Conservation (phyloP, 495 filamentous ascomycete genomes). For the Hypoxylon lienhwacheense region DNA sequence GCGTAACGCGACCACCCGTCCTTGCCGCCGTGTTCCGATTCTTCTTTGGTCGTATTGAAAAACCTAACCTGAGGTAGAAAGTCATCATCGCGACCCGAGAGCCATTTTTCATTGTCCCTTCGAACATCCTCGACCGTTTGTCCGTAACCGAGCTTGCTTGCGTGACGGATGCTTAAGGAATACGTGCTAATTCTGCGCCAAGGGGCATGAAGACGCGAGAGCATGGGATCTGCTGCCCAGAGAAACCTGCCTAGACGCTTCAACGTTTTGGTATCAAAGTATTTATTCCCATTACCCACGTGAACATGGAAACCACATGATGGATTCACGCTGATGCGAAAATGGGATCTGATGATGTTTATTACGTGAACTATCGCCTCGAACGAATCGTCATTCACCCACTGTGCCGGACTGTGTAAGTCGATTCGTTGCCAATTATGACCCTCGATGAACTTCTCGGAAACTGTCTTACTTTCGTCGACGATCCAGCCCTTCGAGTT, state of each 20-base stretch:
- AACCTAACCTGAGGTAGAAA: conserved; percentile 1
- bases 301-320: conserved; percentile 45
- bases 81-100: background rate
- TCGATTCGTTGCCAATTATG: conserved; percentile 27
- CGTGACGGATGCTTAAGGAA: conserved; percentile 13
- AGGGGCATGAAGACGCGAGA: conserved; percentile 43
- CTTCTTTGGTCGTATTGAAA: conserved; percentile 13
- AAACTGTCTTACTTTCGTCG: background rate
- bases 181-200: conserved; percentile 16
- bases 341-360: conserved; percentile 32
- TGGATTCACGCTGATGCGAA: conserved; percentile 38
- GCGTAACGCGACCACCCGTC: conserved; percentile 8
- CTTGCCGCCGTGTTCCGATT: conserved; percentile 3
- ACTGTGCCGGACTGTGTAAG: conserved; percentile 30
- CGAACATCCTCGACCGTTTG: background rate
- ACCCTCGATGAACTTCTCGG: background rate
- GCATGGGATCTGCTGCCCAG: conserved; percentile 43
- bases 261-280: conserved; percentile 32
- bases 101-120: background rate
- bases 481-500: too few relatives aligned
- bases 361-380: conserved; percentile 25
- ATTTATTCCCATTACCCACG: conserved; percentile 37
- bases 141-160: conserved; percentile 11
- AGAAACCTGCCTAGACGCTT: conserved; percentile 42
- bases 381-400: conserved; percentile 13